phyloP scores from a whole-genome alignment of 768 basidiomycete genomes.

The Leccinum variicolor region DNA sequence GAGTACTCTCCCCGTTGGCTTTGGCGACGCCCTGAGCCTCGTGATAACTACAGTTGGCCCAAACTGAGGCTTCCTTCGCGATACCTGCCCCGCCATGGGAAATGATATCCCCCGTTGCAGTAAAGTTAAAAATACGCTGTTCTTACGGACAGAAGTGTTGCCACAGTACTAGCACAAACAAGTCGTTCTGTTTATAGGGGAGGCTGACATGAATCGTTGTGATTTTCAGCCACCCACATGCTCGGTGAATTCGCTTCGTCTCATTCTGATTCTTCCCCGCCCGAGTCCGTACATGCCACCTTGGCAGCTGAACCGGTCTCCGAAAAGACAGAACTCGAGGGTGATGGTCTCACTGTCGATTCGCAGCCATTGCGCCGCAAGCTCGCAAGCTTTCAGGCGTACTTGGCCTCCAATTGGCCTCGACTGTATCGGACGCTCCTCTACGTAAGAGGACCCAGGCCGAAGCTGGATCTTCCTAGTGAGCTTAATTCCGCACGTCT shows the following conservation, averaged over 20 bases:
- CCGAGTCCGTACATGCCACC: constrained; percentile 14
- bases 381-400: constrained; percentile 7
- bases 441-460: constrained; percentile 60
- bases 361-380: background rate
- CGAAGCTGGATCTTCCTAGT: constrained; percentile 51
- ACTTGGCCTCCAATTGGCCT: constrained; percentile 16
- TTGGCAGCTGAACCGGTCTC: background rate
- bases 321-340: constrained; percentile 4
- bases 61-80: constrained; percentile 4
- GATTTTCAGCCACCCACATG: constrained; percentile 9
- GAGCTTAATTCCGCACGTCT: background rate
- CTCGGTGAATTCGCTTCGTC: background rate
- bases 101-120: background rate
- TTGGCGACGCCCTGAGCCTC: constrained; percentile 11
- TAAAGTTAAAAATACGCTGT: background rate
- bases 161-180: background rate
- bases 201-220: background rate
- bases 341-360: background rate
- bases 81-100: background rate
- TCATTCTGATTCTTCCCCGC: constrained; percentile 1
- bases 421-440: constrained; percentile 12
- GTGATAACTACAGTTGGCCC: constrained; percentile 13
- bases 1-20: constrained; percentile 24
- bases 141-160: background rate
- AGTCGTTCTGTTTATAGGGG: constrained; percentile 3